Evolutionary conservation across 495 filamentous ascomycete genomes (phyloP), one percentile per base, ranked within the genome.

Genomic region (Hypomontagnella submonticulosa): DNA sequence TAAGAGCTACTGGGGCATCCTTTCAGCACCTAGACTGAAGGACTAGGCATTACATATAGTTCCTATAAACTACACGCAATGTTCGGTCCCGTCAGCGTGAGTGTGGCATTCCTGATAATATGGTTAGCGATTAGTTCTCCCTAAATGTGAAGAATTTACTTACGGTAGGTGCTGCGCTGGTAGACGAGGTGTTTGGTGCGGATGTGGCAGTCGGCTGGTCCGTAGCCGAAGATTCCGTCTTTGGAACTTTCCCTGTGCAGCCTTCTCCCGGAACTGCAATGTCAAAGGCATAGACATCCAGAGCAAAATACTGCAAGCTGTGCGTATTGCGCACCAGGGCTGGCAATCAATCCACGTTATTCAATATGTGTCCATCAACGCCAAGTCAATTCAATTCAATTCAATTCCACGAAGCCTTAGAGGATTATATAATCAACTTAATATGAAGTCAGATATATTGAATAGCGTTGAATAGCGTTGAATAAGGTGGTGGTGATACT

Each of bases 231-330:
- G 27, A 34, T 19, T 32, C 50, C 4, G 34, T 27, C 15, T 61
- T 56, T 0, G 34, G 19, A 18, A 37, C 33, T 40, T 74, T 49
- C 18, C 82, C 81, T 0, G 78, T 55, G 63, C 85, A 88, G 7
- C 85, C 84, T 32, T 76, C 73, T 0, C 85, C 84, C 0, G 82
- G 84, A 30, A 80, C 71, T 10, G 80, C 79, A 56, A 87, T 78
- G 63, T 85, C 80, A 58, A 71, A 81, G 3, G 83, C 83, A 70
- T 84, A 88, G 0, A 75, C 83, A 55, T 88, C 85, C 6, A 87
- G 62, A 0, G 86, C 85, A 71, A 89, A 89, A 60, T 83, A 84
- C 55, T 83, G 80, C 49, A 87, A 70, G 0, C 78, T 78, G 44
- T 86, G 83, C 30, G 80, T 83, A 61, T 88, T 82, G n/a, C 23